Base-by-base conservation (phyloP, 257 asterid genomes). In the Solanum phureja region DNA sequence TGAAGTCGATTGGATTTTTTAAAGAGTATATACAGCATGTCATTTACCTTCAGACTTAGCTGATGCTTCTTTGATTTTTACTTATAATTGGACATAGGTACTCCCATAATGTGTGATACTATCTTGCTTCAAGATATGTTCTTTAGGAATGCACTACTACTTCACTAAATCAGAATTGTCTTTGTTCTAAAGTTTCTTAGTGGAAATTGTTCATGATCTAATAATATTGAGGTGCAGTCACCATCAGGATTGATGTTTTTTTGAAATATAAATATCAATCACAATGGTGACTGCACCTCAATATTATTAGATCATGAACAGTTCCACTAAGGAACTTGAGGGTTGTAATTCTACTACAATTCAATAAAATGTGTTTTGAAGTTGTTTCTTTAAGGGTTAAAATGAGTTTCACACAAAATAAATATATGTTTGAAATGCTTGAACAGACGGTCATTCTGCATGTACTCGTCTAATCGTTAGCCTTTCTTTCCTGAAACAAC, bases 401-500 rank as follows among this genome's bases (percentile, higher is more conserved):
- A 72, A 34, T 73, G 16, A 34, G 27, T 34, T 73, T 34, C 81
- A 72, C 14, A 34, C 81, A n/a, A n/a, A 38, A 75, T 35, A 66
- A 37, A 66, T 71, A 85, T 87, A 94, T 98, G 96, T 84, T 92
- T 94, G 49, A 95, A 93, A 83, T 89, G 94, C 85, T 52, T 89
- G 92, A 31, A 92, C 93, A 96, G 83, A n/a, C 18, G 24, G 34
- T 64, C 34, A n/a, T 24, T n/a, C 33, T 24, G 72, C 16, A n/a
- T 64, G 72, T 92, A 94, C 76, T 94, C 93, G 86, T 93, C 91
- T 72, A 49, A 94, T 96, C 87, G 92, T 34, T 58, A 94, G 95
- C 85, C 92, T 94, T 87, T 95, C 98, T 72, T 13, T 7, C 74
- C 87, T 91, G 23, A 97, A 94, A 74, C 94, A 94, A 79, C 94